Evolutionary conservation across 78 protist genomes (phyloP).

Genomic region (Cyanophora paradoxa): DNA sequence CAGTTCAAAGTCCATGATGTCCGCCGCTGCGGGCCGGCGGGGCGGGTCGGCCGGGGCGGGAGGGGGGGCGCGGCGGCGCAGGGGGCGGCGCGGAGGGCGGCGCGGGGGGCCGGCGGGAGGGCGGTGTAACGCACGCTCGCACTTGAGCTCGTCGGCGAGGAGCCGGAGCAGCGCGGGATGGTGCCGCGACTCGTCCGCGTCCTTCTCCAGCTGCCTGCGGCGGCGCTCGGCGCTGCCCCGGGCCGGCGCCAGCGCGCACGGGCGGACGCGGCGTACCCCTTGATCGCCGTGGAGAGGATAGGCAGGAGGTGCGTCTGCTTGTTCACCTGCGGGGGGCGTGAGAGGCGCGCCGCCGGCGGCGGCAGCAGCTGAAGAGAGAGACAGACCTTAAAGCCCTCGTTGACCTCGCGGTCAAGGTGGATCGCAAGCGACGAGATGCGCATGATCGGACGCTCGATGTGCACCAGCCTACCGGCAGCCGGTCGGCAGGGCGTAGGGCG

Average conservation of each 20-base stretch:
- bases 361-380: too few species aligned
- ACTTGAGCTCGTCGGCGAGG: conserved; percentile 51
- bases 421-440: conserved; percentile 84
- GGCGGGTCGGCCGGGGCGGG: neutral
- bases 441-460: conserved; percentile 43
- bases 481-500: too few species aligned
- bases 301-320: conserved; percentile 79
- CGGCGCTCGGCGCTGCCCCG: neutral
- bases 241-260: neutral
- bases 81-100: too few species aligned
- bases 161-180: conserved; percentile 40
- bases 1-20: conserved; percentile 75
- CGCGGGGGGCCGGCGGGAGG: neutral
- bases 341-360: too few species aligned
- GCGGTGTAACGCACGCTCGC: neutral
- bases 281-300: conserved; percentile 32
- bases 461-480: too few species aligned
- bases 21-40: too few species aligned
- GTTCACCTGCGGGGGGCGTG: too few species aligned
- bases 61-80: too few species aligned
- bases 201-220: neutral
- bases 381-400: conserved; percentile 59
- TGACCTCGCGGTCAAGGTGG: conserved; percentile 64
- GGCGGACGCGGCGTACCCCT: neutral
- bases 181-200: conserved; percentile 35